phyloP scores from a whole-genome alignment of 169 alveolate species.

The Blepharisma undulans region DNA sequence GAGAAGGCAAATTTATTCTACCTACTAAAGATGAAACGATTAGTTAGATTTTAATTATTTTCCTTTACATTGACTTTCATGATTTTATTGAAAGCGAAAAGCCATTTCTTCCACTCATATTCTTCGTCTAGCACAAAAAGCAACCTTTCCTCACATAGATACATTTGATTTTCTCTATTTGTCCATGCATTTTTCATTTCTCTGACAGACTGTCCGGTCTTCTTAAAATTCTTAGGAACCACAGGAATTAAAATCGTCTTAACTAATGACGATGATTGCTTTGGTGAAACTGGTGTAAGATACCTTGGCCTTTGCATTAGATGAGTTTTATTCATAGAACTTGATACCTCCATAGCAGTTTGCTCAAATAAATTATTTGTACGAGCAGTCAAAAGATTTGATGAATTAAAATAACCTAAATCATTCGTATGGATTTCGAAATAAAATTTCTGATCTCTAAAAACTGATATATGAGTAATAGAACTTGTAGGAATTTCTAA shows the following conservation, averaged over 20 bases:
- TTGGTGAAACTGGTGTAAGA: not conserved
- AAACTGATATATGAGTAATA: not conserved
- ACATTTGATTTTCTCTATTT: constrained; percentile 9
- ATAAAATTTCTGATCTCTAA: not conserved
- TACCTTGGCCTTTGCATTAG: not conserved
- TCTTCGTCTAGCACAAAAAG: not conserved
- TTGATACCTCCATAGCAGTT: not conserved
- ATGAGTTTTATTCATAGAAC: not conserved
- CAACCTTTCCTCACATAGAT: not conserved
- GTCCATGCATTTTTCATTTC: constrained; percentile 12
- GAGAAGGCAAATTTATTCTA: constrained; percentile 3
- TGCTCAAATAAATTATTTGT: not conserved
- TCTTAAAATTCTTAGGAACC: not conserved
- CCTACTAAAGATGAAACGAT: not conserved
- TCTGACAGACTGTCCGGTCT: not conserved
- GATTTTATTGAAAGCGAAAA: not conserved
- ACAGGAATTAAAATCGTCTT: not conserved
- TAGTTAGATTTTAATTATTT: not conserved
- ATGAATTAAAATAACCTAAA: not conserved
- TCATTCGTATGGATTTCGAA: not conserved
- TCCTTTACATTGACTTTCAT: not conserved
- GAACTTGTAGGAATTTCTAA: not conserved
- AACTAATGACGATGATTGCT: not conserved
- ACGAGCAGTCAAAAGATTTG: not conserved
- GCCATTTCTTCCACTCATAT: constrained; percentile 23